Base-by-base conservation (phyloP, 768 basidiomycete genomes). In the Mrakia gelida region DNA sequence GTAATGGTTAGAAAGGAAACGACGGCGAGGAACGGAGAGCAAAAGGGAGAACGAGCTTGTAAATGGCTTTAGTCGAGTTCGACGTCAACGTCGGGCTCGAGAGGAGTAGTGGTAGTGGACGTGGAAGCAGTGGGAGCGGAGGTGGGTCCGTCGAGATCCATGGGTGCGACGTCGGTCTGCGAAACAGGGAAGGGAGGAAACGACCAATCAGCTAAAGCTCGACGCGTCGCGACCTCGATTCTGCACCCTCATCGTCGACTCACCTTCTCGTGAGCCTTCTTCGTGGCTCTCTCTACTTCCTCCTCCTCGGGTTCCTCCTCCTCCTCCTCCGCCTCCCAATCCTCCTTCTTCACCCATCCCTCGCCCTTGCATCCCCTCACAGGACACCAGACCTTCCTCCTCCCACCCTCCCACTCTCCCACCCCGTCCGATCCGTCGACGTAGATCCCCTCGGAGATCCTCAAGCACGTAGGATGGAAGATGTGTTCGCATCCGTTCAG, bases 381-480 rank as follows among this genome's bases (percentile, higher is more conserved):
- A 30, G 71, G 71, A 63, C 77, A 78, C 30, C 30, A 49, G 32
- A 73, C 52, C 72, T 52, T 56, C 56, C 32, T 73, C 54, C 34
- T 73, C 13, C 72, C 72, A 6, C 15, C 32, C 54, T 30, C 72
- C n/a, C 43, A 28, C 43, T 71, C 52, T 16, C n/a, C 52, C 54
- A 28, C 54, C 32, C 45, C 18, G 8, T 10, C 72, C 52, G 3
- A 73, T 49, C 28, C 56, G 13, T n/a, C 67, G 13, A 70, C 4
- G 16, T 68, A 32, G 32, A 70, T 21, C 9, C 67, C 67, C 41
- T 70, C 67, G 1, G 41, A 41, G 18, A 70, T 70, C 38, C 67
- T 70, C 52, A 76, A 67, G 43, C 75, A 76, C 9, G 61, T 68
- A 16, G 52, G 67, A 59, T 76, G 75, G 45, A 76, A 76, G 1